Evolutionary conservation across 2,329 filamentous ascomycete species (phyloP).

Genomic region (Colletotrichum tabaci): DNA sequence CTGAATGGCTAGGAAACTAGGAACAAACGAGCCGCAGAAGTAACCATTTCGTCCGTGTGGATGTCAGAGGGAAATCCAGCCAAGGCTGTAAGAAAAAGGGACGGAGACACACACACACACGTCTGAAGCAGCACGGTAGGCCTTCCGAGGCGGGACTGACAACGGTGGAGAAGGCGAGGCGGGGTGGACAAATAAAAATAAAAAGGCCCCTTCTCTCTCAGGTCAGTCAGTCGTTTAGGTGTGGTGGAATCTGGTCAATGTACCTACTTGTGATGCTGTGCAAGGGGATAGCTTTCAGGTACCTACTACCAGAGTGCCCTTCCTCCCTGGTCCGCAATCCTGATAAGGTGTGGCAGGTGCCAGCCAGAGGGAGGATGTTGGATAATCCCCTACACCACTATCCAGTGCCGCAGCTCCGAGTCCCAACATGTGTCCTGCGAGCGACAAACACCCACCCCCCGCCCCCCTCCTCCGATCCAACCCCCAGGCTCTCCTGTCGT

Average conservation of each 20-base stretch:
- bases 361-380: slow-evolving; percentile 27
- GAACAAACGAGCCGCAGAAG: slow-evolving; percentile 17
- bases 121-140: slow-evolving; percentile 32
- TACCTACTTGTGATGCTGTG: slow-evolving; percentile 41
- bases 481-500: slow-evolving; percentile 22
- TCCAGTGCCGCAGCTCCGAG: slow-evolving; percentile 35
- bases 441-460: slow-evolving; percentile 30
- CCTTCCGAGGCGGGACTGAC: slow-evolving; percentile 35
- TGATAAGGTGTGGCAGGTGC: slow-evolving; percentile 43
- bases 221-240: slow-evolving; percentile 15
- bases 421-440: slow-evolving; percentile 39
- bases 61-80: slow-evolving; percentile 20
- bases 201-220: slow-evolving; percentile 19
- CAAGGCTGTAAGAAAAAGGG: slow-evolving; percentile 11
- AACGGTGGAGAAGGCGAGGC: slow-evolving; percentile 40
- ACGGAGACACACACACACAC: slow-evolving; percentile 28
- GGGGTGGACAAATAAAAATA: slow-evolving; percentile 24
- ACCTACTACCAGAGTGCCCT: slow-evolving; percentile 18
- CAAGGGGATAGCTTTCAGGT: slow-evolving; percentile 23
- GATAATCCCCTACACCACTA: slow-evolving; percentile 24
- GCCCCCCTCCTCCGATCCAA: background rate
- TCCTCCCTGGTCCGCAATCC: slow-evolving; percentile 35
- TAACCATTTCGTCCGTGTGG: slow-evolving; percentile 5
- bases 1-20: slow-evolving; percentile 11
- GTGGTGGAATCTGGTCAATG: slow-evolving; percentile 38